A percentile compares a stretch with the other conserved stretches of the same genome.
Evolutionary conservation across 768 basidiomycete species (phyloP).

Genomic region (Serendipita sp.): DNA sequence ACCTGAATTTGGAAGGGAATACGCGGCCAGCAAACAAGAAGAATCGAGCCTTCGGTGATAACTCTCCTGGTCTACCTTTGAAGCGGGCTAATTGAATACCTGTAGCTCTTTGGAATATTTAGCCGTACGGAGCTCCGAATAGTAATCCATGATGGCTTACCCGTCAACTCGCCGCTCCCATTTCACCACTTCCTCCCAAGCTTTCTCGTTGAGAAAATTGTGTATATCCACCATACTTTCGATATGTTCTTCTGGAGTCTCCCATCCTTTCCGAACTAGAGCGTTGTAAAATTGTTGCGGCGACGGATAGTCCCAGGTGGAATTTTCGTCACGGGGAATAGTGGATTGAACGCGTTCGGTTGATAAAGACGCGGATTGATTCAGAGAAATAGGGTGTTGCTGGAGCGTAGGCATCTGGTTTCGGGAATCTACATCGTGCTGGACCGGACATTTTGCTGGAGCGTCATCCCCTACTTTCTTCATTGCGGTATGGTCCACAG

Average conservation of each 20-base stretch:
- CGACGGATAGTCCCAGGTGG: conserved; percentile 87
- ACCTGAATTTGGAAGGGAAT: conserved; percentile 85
- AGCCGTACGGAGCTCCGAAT: background rate
- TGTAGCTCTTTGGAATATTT: conserved; percentile 32
- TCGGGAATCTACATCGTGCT: conserved; percentile 39
- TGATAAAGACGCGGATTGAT: conserved; percentile 47
- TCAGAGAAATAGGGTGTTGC: conserved; percentile 40
- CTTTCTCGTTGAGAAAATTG: conserved; percentile 93
- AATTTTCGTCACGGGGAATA: conserved; percentile 49
- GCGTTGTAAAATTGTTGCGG: conserved; percentile 99
- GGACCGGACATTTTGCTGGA: conserved; percentile 25
- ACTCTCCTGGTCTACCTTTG: conserved; percentile 77
- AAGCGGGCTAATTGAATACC: conserved; percentile 67
- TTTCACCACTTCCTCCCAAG: conserved; percentile 85
- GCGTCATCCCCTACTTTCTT: conserved; percentile 11
- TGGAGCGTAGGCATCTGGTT: conserved; percentile 86
- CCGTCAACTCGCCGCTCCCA: conserved; percentile 67
- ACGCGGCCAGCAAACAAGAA: conserved; percentile 79
- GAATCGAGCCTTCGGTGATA: conserved; percentile 87
- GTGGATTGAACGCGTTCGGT: conserved; percentile 63
- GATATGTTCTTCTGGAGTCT: conserved; percentile 89
- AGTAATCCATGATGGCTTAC: conserved; percentile 27
- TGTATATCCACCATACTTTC: conserved; percentile 98
- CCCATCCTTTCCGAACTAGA: conserved; percentile 89
- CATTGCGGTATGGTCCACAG: conserved; percentile 36